Conservation (phyloP, 2,329 filamentous ascomycete species). For the Verticillium isaacii region DNA sequence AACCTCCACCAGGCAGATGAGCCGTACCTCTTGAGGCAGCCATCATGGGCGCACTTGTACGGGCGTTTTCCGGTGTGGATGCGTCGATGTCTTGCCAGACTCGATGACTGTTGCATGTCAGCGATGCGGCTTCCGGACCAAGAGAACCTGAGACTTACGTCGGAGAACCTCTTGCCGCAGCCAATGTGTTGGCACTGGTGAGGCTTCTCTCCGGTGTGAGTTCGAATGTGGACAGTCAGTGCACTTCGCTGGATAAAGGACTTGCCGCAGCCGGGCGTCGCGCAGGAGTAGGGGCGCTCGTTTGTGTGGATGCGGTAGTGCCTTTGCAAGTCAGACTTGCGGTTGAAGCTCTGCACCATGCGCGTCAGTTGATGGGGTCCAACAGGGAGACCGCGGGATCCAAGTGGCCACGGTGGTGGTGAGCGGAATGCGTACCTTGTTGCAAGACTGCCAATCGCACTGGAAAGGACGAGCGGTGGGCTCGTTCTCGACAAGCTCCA, state of each 20-base stretch:
- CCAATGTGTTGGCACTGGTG: constrained; percentile 62
- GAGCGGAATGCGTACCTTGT: constrained; percentile 41
- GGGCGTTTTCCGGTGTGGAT: constrained; percentile 65
- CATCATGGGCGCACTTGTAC: constrained; percentile 57
- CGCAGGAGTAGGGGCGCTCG: constrained; percentile 62
- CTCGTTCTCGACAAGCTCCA: constrained; percentile 62
- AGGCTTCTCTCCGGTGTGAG: constrained; percentile 68
- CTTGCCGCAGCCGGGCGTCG: constrained; percentile 57
- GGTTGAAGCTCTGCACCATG: constrained; percentile 59
- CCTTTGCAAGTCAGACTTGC: constrained; percentile 66
- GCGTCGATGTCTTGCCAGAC: constrained; percentile 58
- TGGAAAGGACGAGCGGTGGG: constrained; percentile 57
- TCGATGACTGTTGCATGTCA: constrained; percentile 52
- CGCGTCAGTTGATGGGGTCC: background rate
- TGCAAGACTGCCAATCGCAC: constrained; percentile 59
- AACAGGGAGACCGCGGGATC: background rate
- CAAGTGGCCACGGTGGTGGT: background rate
- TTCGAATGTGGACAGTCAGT: constrained; percentile 65
- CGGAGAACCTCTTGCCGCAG: constrained; percentile 66
- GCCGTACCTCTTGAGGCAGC: constrained; percentile 56
- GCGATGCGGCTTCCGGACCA: constrained; percentile 7
- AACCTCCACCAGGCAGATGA: background rate
- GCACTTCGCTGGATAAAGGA: constrained; percentile 69
- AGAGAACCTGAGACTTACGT: constrained; percentile 42
- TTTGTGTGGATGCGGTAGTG: constrained; percentile 71